Percentiles rank a stretch among this genome's conserved stretches.
Conservation (phyloP, 257 asterid species). For the Vinca minor region DNA sequence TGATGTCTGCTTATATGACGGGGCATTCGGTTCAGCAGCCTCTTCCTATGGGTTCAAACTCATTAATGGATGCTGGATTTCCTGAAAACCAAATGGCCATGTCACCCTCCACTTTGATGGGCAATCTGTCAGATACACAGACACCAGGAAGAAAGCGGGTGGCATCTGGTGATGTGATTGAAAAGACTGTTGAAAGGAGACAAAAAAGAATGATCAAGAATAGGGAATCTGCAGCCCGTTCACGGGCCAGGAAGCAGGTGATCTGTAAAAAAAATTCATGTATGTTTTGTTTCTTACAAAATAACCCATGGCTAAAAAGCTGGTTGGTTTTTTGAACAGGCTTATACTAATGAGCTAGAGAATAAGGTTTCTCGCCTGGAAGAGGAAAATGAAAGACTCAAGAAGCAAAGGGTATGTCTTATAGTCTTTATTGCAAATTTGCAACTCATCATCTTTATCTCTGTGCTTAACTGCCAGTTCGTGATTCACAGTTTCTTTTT, state of each 20-base stretch:
- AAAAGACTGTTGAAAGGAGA: conserved; percentile 20
- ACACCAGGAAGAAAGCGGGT: conserved; percentile 59
- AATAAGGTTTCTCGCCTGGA: conserved; percentile 77
- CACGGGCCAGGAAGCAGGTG: conserved; percentile 93
- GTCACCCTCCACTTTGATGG: conserved; percentile 56
- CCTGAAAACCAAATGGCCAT: conserved; percentile 47
- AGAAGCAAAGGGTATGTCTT: conserved; percentile 58
- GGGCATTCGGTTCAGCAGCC: conserved; percentile 53
- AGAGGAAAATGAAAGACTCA: conserved; percentile 86
- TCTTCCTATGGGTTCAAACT: conserved; percentile 39
- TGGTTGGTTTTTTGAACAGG: conserved; percentile 35
- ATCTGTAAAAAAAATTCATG: not conserved
- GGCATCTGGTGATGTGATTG: conserved; percentile 59
- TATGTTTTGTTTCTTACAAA: not conserved
- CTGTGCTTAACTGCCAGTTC: not conserved
- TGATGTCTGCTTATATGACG: conserved; percentile 43
- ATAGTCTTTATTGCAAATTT: conserved; percentile 6
- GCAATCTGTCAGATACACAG: conserved; percentile 63
- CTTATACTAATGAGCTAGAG: conserved; percentile 92
- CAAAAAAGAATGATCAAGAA: conserved; percentile 87
- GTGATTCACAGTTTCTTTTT: not conserved
- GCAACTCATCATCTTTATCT: conserved; percentile 4
- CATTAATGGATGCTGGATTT: conserved; percentile 41
- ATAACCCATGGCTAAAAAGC: not conserved
- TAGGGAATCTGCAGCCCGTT: conserved; percentile 92